Base-by-base conservation (phyloP, 2,329 filamentous ascomycete species). In the Rosellinia necatrix region DNA sequence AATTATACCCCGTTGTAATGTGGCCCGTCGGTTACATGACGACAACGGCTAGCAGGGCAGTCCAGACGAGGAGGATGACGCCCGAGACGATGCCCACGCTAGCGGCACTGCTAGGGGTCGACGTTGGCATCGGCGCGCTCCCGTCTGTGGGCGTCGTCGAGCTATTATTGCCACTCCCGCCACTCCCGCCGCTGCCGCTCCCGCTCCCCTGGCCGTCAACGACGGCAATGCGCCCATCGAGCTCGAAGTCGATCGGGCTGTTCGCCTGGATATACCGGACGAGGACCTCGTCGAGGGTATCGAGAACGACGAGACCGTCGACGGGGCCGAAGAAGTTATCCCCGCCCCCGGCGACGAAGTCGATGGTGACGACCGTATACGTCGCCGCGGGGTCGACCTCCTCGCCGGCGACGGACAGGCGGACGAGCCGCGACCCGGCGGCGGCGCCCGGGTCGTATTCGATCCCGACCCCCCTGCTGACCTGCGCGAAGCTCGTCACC, bases 261-360 rank as follows among this genome's bases (percentile, higher is more conserved):
- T 77, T 68, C 4, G 72, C 70, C 56, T 73, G 59, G 35, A 86
- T 75, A 61, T 86, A 85, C 30, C 52, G 9, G 7, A 73, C 70
- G 2, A 82, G 69, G 1, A 82, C 78, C 60, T 82, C 76, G 46
- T 80, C 80, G 60, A 81, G 72, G 0, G 77, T 78, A 55, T 82
- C 78, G 3, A 83, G 70, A 1, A 72, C 68, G 6, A 76, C 70
- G 15, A 77, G 72, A 67, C 68, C 61, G 5, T 70, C 65, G 1
- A 67, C 24, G 1, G 69, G 60, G 15, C 51, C 55, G 9, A 85
- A 77, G 66, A 87, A 82, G 65, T 86, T 87, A 63, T 88, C 86
- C 12, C 85, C 86, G 2, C 83, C 84, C 2, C 78, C 77, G 1
- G 84, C 83, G 0, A 88, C 61, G 62, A 87, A 88, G 63, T 88